Conservation (phyloP, 2,329 filamentous ascomycete species). For the Diaporthe ilicicola region DNA sequence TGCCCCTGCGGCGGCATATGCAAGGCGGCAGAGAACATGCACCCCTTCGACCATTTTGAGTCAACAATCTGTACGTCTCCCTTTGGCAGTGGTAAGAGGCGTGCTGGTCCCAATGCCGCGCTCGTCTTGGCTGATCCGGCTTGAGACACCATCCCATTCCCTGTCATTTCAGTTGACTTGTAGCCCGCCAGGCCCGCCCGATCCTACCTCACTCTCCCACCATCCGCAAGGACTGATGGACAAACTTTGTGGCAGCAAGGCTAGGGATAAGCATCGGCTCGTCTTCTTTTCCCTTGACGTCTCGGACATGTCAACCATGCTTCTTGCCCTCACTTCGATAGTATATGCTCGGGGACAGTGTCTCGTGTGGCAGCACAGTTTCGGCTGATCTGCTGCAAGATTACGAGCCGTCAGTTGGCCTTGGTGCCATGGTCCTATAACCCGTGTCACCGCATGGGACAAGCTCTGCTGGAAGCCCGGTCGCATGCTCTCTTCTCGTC, state of each 20-base stretch:
- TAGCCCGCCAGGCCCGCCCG: slow-evolving; percentile 8
- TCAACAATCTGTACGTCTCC: slow-evolving; percentile 19
- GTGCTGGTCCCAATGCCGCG: neutral
- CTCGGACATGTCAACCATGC: slow-evolving; percentile 24
- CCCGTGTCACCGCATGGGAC: slow-evolving; percentile 29
- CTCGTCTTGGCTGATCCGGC: slow-evolving; percentile 12
- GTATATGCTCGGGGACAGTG: slow-evolving; percentile 16
- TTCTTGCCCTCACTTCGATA: neutral
- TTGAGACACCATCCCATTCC: slow-evolving; percentile 14
- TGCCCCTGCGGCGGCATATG: slow-evolving; percentile 26
- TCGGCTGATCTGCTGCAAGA: slow-evolving; percentile 7
- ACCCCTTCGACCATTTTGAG: slow-evolving; percentile 12
- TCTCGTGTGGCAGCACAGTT: slow-evolving; percentile 28
- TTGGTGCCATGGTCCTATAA: slow-evolving; percentile 21
- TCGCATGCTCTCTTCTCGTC: slow-evolving; percentile 27
- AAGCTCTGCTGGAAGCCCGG: slow-evolving; percentile 29
- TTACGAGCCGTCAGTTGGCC: slow-evolving; percentile 4
- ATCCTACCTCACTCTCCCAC: slow-evolving; percentile 3
- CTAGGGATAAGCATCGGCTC: slow-evolving; percentile 20
- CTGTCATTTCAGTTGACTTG: slow-evolving; percentile 13
- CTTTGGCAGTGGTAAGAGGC: slow-evolving; percentile 6
- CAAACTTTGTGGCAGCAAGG: slow-evolving; percentile 1
- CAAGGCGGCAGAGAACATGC: slow-evolving; percentile 24
- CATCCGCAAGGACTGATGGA: neutral
- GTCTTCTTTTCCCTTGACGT: slow-evolving; percentile 25